Conservation (phyloP, 768 basidiomycete genomes). For the Coprinopsis marcescibilis region DNA sequence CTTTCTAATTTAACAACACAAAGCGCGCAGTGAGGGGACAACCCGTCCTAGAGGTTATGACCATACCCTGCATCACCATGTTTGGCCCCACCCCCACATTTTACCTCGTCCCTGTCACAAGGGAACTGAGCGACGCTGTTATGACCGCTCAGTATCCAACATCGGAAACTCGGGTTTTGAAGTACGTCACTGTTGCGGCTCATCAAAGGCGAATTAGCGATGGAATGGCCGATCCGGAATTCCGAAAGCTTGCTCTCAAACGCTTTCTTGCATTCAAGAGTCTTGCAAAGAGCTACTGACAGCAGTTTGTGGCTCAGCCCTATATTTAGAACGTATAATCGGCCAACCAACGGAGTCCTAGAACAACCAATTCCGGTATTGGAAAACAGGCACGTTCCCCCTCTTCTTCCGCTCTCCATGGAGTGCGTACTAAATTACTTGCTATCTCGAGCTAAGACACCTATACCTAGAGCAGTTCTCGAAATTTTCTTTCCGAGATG, state of each 20-base stretch:
- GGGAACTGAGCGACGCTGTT: slow-evolving; percentile 22
- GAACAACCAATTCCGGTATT: too few relatives aligned
- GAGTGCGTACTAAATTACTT: too few relatives aligned
- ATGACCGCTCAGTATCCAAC: slow-evolving; percentile 17
- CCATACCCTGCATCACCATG: slow-evolving; percentile 30
- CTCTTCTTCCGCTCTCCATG: too few relatives aligned
- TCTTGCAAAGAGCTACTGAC: slow-evolving; percentile 23
- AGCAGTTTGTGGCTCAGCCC: slow-evolving; percentile 9
- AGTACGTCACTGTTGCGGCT: slow-evolving; percentile 17
- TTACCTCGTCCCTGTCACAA: slow-evolving; percentile 28
- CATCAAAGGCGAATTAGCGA: slow-evolving; percentile 11
- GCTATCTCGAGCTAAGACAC: too few relatives aligned
- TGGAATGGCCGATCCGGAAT: slow-evolving; percentile 25
- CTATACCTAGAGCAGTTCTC: too few relatives aligned
- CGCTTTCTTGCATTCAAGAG: slow-evolving; percentile 23
- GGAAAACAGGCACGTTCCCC: too few relatives aligned
- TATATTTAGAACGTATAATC: too few relatives aligned
- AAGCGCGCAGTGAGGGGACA: slow-evolving; percentile 15
- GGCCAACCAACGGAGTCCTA: too few relatives aligned
- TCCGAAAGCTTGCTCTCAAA: slow-evolving; percentile 20
- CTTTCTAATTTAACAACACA: slow-evolving; percentile 24
- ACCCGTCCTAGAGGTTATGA: slow-evolving; percentile 18
- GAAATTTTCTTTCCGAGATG: too few relatives aligned
- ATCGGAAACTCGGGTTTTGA: slow-evolving; percentile 17
- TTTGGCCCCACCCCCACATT: slow-evolving; percentile 26